Evolutionary conservation across 805 yeast species (phyloP), one percentile per base, ranked within the genome.

Genomic region (Candida mattraensis): DNA sequence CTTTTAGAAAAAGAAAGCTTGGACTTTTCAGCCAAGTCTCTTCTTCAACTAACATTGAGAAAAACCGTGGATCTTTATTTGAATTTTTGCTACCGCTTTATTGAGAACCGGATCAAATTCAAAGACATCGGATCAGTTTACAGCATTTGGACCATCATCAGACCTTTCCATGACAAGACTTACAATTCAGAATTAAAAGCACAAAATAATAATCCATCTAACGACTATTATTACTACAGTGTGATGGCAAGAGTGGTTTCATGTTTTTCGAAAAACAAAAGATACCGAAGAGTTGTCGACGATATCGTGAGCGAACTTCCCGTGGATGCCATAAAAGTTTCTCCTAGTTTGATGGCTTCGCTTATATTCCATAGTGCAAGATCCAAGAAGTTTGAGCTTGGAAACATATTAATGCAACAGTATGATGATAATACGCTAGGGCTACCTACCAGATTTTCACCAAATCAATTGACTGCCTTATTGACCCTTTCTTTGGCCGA

Each of bases 261-360:
- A 8, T 33, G 42, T 5, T 60, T 63, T 24, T 55, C 64, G 10
- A 59, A 54, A 33, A 55, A 51, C 24, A 45, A 38, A 30, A 42
- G 66, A 30, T 63, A 58, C 29, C 41, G 52, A 10, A 13, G 19
- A 3, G 26, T 60, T 18, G 57, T 63, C 5, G 38, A 43, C 8
- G 46, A 51, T 5, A 16, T 63, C 11, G 50, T 63, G 3, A 39
- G 42, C 17, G 46, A 53, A 23, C 35, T 63, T n/a, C 67, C 68
- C 1, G 45, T 62, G 17, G 56, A 58, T 18, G 56, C 66, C 1
- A 56, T 63, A 18, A 48, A 49, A 22, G 47, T 58, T 3, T 53
- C 58, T 17, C 67, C 68, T 1, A 46, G 46, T 13, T 44, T 63
- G 25, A 60, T 63, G 66, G 44, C 54, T 6, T 44, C 64, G 1